Percentiles rank a stretch among this genome's conserved stretches.
These are phyloP conservation scores for Aspergillus japonicus DNA, from an alignment of 2,329 filamentous ascomycete species.

Conservation along the genomic window DNA sequence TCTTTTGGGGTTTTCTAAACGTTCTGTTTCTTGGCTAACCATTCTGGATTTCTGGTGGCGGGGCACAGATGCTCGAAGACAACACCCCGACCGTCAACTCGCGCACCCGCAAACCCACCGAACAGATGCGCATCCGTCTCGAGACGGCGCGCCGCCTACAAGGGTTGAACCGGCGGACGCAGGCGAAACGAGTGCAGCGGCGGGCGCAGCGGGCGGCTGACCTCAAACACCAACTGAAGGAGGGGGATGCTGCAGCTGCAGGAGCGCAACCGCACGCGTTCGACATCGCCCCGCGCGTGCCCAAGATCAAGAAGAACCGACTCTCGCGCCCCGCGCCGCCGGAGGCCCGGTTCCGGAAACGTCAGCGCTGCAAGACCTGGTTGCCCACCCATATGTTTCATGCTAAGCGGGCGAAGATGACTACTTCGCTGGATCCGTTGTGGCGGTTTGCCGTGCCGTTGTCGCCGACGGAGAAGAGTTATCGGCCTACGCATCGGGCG, in stretches of 20 bases:
- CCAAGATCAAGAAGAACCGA: conserved; percentile 69
- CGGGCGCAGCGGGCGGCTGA: conserved; percentile 10
- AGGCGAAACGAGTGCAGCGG: conserved; percentile 33
- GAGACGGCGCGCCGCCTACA: conserved; percentile 74
- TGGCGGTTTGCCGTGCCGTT: conserved; percentile 88
- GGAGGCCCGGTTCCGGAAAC: conserved; percentile 73
- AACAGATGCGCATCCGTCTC: conserved; percentile 55
- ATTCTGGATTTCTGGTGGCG: neutral
- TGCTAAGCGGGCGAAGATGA: conserved; percentile 88
- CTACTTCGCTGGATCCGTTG: conserved; percentile 70
- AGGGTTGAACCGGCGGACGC: conserved; percentile 53
- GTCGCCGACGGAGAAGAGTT: conserved; percentile 85
- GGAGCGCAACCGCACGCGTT: conserved; percentile 23
- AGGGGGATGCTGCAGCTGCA: conserved; percentile 20
- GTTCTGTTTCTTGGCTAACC: neutral
- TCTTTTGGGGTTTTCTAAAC: neutral
- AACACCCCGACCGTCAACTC: conserved; percentile 80
- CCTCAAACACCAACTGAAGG: conserved; percentile 46
- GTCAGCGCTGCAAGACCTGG: conserved; percentile 88
- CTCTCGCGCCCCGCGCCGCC: conserved; percentile 65
- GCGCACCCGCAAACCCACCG: conserved; percentile 47
- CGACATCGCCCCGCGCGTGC: conserved; percentile 44
- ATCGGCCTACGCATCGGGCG: conserved; percentile 81
- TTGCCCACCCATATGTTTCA: conserved; percentile 93
- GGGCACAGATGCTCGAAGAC: conserved; percentile 74